These are phyloP conservation scores for Coleophoma crateriformis DNA, from an alignment of 2,329 filamentous ascomycete genomes.

Conservation along the genomic window DNA sequence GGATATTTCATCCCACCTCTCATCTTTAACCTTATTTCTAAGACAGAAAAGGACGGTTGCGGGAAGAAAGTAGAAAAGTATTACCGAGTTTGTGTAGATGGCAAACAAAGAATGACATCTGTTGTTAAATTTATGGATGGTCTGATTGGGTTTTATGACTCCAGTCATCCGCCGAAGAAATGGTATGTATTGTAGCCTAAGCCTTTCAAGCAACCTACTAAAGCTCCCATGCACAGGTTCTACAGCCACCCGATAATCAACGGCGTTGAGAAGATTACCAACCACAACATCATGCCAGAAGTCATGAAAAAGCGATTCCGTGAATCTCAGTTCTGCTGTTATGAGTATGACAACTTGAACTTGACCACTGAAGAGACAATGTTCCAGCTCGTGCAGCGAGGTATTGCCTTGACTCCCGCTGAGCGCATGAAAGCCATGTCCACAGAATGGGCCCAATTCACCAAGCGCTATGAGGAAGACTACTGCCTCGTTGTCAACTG, in stretches of 20 bases:
- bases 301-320: constrained; percentile 31
- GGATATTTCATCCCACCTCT: constrained; percentile 38
- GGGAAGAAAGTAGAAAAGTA: constrained; percentile 12
- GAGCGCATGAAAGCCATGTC: constrained; percentile 40
- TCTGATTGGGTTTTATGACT: constrained; percentile 35
- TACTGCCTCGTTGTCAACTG: constrained; percentile 31
- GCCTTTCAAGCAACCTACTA: too few relatives aligned
- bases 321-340: constrained; percentile 33
- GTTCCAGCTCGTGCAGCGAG: constrained; percentile 40
- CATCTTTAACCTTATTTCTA: constrained; percentile 33
- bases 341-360: constrained; percentile 34
- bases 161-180: constrained; percentile 28
- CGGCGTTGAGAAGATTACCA: constrained; percentile 14
- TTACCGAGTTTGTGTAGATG: constrained; percentile 36
- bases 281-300: constrained; percentile 28
- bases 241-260: constrained; percentile 21
- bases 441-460: constrained; percentile 38
- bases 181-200: constrained; percentile 27
- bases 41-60: constrained; percentile 7
- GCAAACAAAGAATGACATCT: constrained; percentile 41
- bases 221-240: constrained; percentile 11
- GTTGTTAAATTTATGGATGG: constrained; percentile 38
- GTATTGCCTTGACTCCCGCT: constrained; percentile 35
- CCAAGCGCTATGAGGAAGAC: constrained; percentile 34
- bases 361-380: constrained; percentile 39